Evolutionary conservation across 2,329 filamentous ascomycete genomes (phyloP).

Genomic region (Alternaria alternata): DNA sequence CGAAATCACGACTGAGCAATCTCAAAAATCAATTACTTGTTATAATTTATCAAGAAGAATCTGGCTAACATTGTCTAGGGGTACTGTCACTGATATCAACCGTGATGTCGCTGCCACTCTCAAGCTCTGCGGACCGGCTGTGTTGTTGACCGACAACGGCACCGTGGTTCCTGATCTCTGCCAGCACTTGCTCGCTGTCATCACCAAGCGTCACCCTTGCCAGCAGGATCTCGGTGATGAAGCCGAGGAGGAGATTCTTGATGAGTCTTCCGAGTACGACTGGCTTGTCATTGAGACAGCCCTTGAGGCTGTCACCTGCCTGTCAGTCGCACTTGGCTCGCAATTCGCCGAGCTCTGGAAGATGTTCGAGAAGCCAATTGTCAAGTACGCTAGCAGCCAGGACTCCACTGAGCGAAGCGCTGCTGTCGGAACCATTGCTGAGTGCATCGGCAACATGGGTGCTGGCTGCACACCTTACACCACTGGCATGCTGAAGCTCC

Average conservation of each 20-base stretch:
- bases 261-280: slow-evolving; percentile 92
- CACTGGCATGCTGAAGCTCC: slow-evolving; percentile 74
- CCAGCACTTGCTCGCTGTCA: slow-evolving; percentile 76
- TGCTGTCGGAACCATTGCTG: slow-evolving; percentile 89
- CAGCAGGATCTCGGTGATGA: slow-evolving; percentile 89
- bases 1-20: slow-evolving; percentile 68
- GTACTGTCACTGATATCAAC: slow-evolving; percentile 93
- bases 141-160: slow-evolving; percentile 74
- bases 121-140: slow-evolving; percentile 87
- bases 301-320: slow-evolving; percentile 85
- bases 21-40: slow-evolving; percentile 53
- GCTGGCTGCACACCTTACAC: slow-evolving; percentile 84
- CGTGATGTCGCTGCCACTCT: slow-evolving; percentile 89
- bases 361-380: slow-evolving; percentile 89
- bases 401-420: slow-evolving; percentile 89
- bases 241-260: slow-evolving; percentile 69
- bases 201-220: slow-evolving; percentile 90
- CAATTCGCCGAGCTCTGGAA: slow-evolving; percentile 92
- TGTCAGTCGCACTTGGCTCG: slow-evolving; percentile 81
- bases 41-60: slow-evolving; percentile 12
- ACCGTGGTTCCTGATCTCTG: slow-evolving; percentile 76
- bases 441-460: slow-evolving; percentile 87
- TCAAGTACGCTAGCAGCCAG: slow-evolving; percentile 86
- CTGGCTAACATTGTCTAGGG: slow-evolving; percentile 60
- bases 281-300: slow-evolving; percentile 97